phyloP scores from a whole-genome alignment of 148 eudicot species.

The Nepenthes mirabilis region DNA sequence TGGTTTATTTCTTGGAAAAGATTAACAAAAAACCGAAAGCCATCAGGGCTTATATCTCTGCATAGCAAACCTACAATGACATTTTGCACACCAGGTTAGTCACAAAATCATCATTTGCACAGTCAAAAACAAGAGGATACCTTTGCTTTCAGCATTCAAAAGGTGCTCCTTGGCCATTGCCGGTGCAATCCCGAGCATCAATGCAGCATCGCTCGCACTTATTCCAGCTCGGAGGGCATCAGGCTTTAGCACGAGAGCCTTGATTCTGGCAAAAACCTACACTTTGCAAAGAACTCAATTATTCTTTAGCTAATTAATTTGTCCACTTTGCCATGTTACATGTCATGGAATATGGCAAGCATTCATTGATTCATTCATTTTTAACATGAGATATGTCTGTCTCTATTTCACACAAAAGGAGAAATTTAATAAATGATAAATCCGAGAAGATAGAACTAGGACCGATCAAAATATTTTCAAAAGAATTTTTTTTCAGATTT shows the following conservation, averaged over 20 bases:
- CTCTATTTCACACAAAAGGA: too few species aligned
- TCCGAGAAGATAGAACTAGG: too few species aligned
- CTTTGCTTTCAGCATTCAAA: slow-evolving; percentile 88
- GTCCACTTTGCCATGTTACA: background rate
- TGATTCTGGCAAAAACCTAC: slow-evolving; percentile 72
- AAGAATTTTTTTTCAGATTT: too few species aligned
- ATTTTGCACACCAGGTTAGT: slow-evolving; percentile 6
- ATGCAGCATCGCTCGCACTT: slow-evolving; percentile 94
- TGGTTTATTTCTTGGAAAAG: slow-evolving; percentile 60
- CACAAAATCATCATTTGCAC: background rate
- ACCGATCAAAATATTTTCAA: too few species aligned
- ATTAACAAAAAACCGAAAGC: slow-evolving; percentile 83
- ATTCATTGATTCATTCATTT: background rate
- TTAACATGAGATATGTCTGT: background rate
- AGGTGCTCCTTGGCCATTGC: slow-evolving; percentile 99
- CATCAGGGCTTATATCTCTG: slow-evolving; percentile 96
- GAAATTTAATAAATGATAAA: too few species aligned
- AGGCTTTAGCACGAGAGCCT: slow-evolving; percentile 44
- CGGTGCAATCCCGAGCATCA: slow-evolving; percentile 85
- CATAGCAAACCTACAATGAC: slow-evolving; percentile 68
- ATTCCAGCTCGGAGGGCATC: slow-evolving; percentile 60
- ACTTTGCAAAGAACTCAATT: background rate
- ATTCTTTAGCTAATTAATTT: background rate
- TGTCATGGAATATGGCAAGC: background rate
- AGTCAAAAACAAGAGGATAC: slow-evolving; percentile 13